phyloP scores from a whole-genome alignment of 257 asterid species.

The Fraxinus cuspidata region DNA sequence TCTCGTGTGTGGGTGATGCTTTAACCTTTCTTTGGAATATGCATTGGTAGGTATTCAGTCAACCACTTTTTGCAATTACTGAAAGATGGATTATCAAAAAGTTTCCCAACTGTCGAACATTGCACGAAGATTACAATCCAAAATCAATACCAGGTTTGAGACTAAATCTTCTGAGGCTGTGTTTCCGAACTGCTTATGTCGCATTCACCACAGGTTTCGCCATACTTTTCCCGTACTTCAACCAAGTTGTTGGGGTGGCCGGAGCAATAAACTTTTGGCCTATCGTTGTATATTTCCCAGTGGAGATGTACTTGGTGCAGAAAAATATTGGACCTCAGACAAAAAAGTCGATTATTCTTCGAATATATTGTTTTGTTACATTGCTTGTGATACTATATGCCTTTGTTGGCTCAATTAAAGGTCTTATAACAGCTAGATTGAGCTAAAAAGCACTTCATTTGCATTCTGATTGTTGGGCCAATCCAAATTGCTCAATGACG shows the following conservation, averaged over 20 bases:
- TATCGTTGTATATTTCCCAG: slow-evolving; percentile 64
- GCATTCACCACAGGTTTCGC: slow-evolving; percentile 57
- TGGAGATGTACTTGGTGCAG: slow-evolving; percentile 73
- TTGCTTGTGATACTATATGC: slow-evolving; percentile 50
- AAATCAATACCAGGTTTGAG: slow-evolving; percentile 39
- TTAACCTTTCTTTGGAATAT: neutral
- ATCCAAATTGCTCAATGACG: neutral
- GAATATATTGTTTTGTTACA: slow-evolving; percentile 47
- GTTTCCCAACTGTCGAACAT: slow-evolving; percentile 33
- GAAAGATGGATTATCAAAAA: slow-evolving; percentile 44
- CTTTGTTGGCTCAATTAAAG: slow-evolving; percentile 71
- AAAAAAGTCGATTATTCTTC: slow-evolving; percentile 43
- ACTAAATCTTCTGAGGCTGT: slow-evolving; percentile 48
- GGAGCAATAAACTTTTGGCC: slow-evolving; percentile 83
- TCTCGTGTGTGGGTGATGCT: neutral
- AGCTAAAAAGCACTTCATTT: slow-evolving; percentile 20
- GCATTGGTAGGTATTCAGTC: slow-evolving; percentile 38
- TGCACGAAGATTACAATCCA: slow-evolving; percentile 28
- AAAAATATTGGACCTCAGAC: slow-evolving; percentile 54
- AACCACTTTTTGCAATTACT: slow-evolving; percentile 53
- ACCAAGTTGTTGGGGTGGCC: slow-evolving; percentile 62
- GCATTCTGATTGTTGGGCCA: neutral
- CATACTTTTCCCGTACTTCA: slow-evolving; percentile 67
- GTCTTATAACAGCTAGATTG: slow-evolving; percentile 57
- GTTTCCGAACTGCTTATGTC: slow-evolving; percentile 64